Base-by-base conservation (phyloP, 1,284 basidiomycete genomes). In the Ustanciosporium gigantosporum region DNA sequence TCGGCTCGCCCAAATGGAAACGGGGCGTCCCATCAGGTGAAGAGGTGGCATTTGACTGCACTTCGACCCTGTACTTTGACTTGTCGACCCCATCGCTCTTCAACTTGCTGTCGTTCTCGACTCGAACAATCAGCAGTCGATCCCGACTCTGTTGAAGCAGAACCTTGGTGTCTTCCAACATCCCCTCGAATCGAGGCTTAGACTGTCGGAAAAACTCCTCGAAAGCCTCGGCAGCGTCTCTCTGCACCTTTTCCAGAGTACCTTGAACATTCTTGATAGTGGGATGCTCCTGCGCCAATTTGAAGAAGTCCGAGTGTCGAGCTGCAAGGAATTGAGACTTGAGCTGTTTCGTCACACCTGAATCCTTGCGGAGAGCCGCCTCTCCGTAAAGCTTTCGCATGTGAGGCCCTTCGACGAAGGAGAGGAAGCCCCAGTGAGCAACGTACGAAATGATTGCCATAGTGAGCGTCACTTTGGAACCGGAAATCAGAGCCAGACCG, bases 311-410 rank as follows among this genome's bases (percentile, higher is more conserved):
- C 1, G 55, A 87, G 59, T 91, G 90, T 79, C 86, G 87, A 67
- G 84, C 86, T 2, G 92, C 91, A 7, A 92, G 90, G 47, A 50
- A 47, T 42, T 57, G 57, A 46, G 84, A 88, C 80, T 92, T 92
- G 78, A 98, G 87, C 22, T 96, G 93, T 82, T 96, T 95, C 55
- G 93, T 91, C 62, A 97, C 88, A 25, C 94, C 95, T 6, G 92
- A 93, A 53, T 97, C 94, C 76, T 91, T 90, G 57, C 93, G 86
- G 16, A 98, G 81, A 5, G 89, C 87, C 9, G 70, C 68, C 70
- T 92, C 86, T 14, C 94, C 94, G 78, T 97, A 98, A 15, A 97
- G 82, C 74, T 90, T 91, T 65, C 85, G 86, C 94, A 98, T 98
- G 79, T 98, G 94, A 17, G 95, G 95, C 60, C 92, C 68, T 47